Percentiles rank a stretch among this genome's conserved stretches.
These are phyloP conservation scores for Ceratocystis papillata DNA, from an alignment of 2,329 filamentous ascomycete species.

Conservation along the genomic window DNA sequence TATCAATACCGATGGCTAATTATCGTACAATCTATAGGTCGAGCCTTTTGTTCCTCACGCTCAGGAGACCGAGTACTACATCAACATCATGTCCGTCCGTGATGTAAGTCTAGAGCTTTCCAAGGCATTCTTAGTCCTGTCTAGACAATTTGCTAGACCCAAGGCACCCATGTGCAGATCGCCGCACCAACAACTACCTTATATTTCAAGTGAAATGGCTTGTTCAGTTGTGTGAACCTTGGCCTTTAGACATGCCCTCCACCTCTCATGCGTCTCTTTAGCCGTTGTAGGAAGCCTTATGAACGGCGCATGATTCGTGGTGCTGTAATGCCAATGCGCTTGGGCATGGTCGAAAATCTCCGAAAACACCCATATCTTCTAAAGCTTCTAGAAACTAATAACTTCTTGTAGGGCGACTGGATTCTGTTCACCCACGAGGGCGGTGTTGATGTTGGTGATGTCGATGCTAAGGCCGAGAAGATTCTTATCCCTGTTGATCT, in stretches of 20 bases:
- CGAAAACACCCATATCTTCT: background rate
- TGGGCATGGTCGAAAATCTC: background rate
- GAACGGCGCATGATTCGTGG: background rate
- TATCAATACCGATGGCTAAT: constrained; percentile 1
- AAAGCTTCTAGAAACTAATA: constrained; percentile 29
- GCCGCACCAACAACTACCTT: background rate
- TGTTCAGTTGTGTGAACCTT: background rate
- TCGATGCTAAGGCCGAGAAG: constrained; percentile 98
- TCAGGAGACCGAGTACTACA: constrained; percentile 95
- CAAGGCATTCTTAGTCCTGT: background rate
- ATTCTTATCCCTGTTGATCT: constrained; percentile 94
- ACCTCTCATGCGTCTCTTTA: background rate
- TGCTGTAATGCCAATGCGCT: background rate
- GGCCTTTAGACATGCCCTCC: background rate
- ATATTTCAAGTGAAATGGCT: background rate
- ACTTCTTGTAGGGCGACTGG: constrained; percentile 74
- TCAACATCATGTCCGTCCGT: constrained; percentile 99
- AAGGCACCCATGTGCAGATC: too few species aligned
- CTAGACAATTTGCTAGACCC: background rate
- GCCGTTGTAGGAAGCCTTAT: background rate
- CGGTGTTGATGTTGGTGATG: constrained; percentile 98
- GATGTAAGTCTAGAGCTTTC: constrained; percentile 60
- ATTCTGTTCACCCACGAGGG: constrained; percentile 99
- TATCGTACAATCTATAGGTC: constrained; percentile 33
- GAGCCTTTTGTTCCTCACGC: constrained; percentile 98